Evolutionary conservation across 495 filamentous ascomycete genomes (phyloP).

Genomic region (Hypoxylon rickii): DNA sequence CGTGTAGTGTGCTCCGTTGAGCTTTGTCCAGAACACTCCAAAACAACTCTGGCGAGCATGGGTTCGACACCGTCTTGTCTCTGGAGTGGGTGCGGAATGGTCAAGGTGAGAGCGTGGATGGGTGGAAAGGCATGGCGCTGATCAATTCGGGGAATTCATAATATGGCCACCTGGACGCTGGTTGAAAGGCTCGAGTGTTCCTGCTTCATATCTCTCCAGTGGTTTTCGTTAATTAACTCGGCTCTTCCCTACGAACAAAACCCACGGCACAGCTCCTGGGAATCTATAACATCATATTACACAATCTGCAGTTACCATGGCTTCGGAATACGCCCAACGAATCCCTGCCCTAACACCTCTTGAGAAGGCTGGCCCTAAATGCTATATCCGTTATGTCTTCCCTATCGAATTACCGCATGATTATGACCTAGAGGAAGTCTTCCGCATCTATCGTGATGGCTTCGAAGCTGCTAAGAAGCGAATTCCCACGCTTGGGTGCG

Average conservation of each 20-base stretch:
- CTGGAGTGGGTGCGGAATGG: too few species aligned
- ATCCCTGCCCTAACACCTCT: conserved; percentile 36
- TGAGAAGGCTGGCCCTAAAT: conserved; percentile 45
- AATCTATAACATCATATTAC: background rate
- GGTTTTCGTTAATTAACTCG: background rate
- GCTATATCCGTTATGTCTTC: conserved; percentile 41
- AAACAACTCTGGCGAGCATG: too few species aligned
- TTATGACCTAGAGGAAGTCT: conserved; percentile 33
- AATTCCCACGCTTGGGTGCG: conserved; percentile 38
- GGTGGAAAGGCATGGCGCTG: background rate
- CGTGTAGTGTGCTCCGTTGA: background rate
- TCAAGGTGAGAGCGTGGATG: background rate
- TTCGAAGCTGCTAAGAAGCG: conserved; percentile 36
- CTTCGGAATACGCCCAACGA: conserved; percentile 23
- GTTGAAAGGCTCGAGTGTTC: background rate
- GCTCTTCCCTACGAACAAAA: conserved; percentile 16
- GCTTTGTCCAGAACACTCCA: background rate
- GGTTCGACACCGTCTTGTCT: too few species aligned
- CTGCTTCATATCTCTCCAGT: background rate
- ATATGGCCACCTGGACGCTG: background rate
- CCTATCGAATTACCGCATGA: conserved; percentile 32
- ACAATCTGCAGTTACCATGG: conserved; percentile 6
- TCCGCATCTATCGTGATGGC: conserved; percentile 33
- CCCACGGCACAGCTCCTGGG: background rate
- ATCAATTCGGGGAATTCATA: conserved; percentile 3